Evolutionary conservation across 176 grass and related monocot genomes (phyloP), one percentile per base, ranked within the genome.

Genomic region (Juncus inflexus): DNA sequence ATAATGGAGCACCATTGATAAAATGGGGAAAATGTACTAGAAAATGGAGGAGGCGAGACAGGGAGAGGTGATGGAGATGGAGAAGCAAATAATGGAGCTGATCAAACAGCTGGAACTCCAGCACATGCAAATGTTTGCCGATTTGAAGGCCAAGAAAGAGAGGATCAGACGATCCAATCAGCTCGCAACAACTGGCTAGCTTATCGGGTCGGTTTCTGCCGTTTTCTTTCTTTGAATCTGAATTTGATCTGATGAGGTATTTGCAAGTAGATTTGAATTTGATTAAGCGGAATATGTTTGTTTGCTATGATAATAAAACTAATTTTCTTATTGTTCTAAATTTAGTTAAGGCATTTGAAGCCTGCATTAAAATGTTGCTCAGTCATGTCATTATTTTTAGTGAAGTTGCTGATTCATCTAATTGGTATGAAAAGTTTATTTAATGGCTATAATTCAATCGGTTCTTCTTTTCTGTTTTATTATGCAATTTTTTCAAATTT

Each of bases 21-120:
- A 77, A 15, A 92, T 99, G 38, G 83, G 88, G 0, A 80, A 99
- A 78, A 90, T 99, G 74, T 99, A 99, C 1, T 88, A 99, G 78
- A 81, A 69, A 12, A 78, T 99, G 11, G 95, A 99, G 83, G 75
- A 58, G 12, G 72, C 86, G 50, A 94, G 91, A 58, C 89, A 94
- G 61, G 80, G 75, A 40, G 83, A 99, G 55, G 73, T 63, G 4
- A 60, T 99, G 19, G 95, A 99, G 58, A 84, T 94, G 42, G 94
- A 99, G 73, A 82, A 83, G 42, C 80, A 94, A 66, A 57, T 85
- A 19, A 86, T 99, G 12, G 78, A 84, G 50, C 92, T 94, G 36
- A 55, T 87, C 7, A 94, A 92, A 78, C 77, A 77, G 45, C 63
- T 99, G 11, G 95, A 99, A 72, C 72, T 94, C 58, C 80, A 99